Base-by-base conservation (phyloP, 1,284 basidiomycete genomes). In the Dichomitus squalens region DNA sequence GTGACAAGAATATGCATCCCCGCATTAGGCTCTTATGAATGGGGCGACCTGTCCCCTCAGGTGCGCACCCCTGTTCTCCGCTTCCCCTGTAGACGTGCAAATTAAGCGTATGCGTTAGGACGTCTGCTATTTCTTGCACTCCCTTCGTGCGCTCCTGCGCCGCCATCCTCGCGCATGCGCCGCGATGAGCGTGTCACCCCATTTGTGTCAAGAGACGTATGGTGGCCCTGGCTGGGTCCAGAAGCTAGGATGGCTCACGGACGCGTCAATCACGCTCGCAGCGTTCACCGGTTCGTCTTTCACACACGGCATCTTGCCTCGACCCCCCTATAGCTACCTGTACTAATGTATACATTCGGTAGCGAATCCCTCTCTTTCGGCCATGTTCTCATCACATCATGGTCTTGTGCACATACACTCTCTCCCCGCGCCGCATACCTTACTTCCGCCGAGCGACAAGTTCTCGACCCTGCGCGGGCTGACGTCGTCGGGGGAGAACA, bases 331-430 rank as follows among this genome's bases (percentile, higher is more conserved):
- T 46, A 36, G 25, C 38, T 5, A 51, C 60, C 51, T 7, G 47
- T 51, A 33, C 44, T 49, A 7, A 43, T 18, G 29, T 31, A 21
- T 58, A 39, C 55, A 21, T 58, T 39, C 53, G 18, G 34, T 65
- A 92, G 90, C 79, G 18, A 83, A 93, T 66, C 88, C 89, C 29
- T 78, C 84, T 16, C 75, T 92, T 25, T 73, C 84, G 7, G 73
- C 81, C 1, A 76, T 85, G 49, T 96, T 95, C 71, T 89, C 93
- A 35, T 83, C 86, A 6, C 87, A 95, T 67, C 92, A 96, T 71
- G 95, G 95, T 8, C 75, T 96, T 49, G 78, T 96, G 18, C 84
- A 85, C 46, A 82, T 94, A 29, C 85, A 90, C 64, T 78, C 83
- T 11, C 78, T 95, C 29, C 93, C 95, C 2, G 76, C 83, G 3